phyloP scores from a whole-genome alignment of 495 filamentous ascomycete species.

The Aspergillus bridgeri region DNA sequence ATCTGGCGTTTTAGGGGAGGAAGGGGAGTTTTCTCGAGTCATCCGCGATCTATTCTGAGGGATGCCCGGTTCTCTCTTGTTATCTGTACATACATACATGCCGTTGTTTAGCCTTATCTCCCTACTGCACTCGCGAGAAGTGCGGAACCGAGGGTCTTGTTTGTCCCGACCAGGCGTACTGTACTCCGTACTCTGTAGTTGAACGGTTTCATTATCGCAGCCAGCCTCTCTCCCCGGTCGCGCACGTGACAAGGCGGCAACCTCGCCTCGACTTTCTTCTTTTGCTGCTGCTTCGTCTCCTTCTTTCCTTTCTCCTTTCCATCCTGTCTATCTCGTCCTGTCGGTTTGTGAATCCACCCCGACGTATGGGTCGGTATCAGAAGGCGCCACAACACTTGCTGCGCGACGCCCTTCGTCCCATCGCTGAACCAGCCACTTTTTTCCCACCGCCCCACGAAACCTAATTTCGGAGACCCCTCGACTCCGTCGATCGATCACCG shows the following conservation, averaged over 20 bases:
- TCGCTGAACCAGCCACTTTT: constrained; percentile 10
- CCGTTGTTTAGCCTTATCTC: background rate
- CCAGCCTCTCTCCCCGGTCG: background rate
- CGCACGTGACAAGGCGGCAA: background rate
- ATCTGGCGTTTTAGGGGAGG: constrained; percentile 52
- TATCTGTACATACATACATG: background rate
- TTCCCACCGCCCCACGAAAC: constrained; percentile 32
- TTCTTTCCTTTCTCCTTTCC: background rate
- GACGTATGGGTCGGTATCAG: background rate
- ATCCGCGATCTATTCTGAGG: constrained; percentile 63
- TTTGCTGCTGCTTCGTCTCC: no score
- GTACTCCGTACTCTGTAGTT: no score
- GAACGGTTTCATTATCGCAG: no score
- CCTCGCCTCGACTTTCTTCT: background rate
- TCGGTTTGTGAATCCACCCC: constrained; percentile 9
- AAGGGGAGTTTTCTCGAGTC: constrained; percentile 62
- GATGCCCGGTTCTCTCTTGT: background rate
- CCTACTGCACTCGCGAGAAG: background rate
- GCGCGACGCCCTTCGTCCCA: background rate
- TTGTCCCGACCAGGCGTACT: no score
- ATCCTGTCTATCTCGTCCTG: background rate
- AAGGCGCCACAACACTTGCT: background rate
- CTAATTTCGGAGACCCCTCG: constrained; percentile 30
- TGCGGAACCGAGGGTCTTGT: background rate
- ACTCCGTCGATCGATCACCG: constrained; percentile 25